These are phyloP conservation scores for Pythium angustatum DNA, from an alignment of 352 stramenopile species.

Conservation along the genomic window DNA sequence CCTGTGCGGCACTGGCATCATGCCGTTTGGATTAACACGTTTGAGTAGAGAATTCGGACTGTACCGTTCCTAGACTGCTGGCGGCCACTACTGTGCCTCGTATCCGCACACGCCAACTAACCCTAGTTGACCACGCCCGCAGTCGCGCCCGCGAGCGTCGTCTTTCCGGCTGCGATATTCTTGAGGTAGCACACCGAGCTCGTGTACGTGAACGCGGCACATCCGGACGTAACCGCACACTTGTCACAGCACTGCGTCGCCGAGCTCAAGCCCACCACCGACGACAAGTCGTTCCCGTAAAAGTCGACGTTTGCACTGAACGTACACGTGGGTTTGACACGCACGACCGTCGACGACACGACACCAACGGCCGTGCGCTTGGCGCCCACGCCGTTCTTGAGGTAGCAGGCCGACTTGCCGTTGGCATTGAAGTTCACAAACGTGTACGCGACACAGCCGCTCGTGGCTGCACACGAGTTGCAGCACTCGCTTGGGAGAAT, in stretches of 20 bases:
- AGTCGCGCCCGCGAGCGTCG: conserved; percentile 37
- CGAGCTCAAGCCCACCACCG: conserved; percentile 28
- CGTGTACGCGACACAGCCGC: conserved; percentile 3
- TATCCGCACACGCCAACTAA: too few species aligned
- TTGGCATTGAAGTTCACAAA: conserved; percentile 40
- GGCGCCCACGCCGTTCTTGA: conserved; percentile 19
- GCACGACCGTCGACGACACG: conserved; percentile 7
- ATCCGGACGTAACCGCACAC: conserved; percentile 40
- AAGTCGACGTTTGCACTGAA: conserved; percentile 27
- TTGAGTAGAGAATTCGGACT: too few species aligned
- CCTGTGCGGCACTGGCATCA: too few species aligned
- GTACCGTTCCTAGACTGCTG: too few species aligned
- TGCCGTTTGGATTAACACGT: too few species aligned
- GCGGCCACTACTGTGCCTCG: too few species aligned
- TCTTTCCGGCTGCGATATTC: conserved; percentile 8
- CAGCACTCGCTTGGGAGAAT: conserved; percentile 6
- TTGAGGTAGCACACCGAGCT: conserved; percentile 55
- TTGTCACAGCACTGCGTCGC: conserved; percentile 46
- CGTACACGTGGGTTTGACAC: background rate
- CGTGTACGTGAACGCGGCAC: conserved; percentile 56
- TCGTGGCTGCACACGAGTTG: background rate
- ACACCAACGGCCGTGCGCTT: background rate
- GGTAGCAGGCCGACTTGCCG: conserved; percentile 29
- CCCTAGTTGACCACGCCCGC: conserved; percentile 29
- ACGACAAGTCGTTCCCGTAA: conserved; percentile 48